Evolutionary conservation across 495 filamentous ascomycete species (phyloP), one percentile per base, ranked within the genome.

Genomic region (Tuber magnatum): DNA sequence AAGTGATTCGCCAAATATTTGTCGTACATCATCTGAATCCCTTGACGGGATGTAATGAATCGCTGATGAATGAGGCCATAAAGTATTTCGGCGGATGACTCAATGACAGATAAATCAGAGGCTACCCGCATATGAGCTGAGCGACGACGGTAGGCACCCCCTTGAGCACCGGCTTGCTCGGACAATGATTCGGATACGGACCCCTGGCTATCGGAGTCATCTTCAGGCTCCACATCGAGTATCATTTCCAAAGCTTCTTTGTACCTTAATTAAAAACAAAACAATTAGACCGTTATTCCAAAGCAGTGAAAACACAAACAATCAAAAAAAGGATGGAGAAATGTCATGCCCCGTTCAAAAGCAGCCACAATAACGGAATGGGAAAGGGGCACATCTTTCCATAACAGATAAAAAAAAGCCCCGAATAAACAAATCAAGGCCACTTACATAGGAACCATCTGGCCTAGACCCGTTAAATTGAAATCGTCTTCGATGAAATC

Each of bases 401-500:
- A 8, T 68, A 73, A 46, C n/a, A 12, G 71, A 48, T 35, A 69
- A 39, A 43, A 65, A 38, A 68, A 42, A 39, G n/a, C n/a, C n/a
- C n/a, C 51, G 48, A 42, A 72, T 38, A 44, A 65, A 20, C 39
- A 43, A 35, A 35, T 20, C 28, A 74, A 51, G 32, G 39, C 41
- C 32, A 77, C 80, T 76, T 70, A 82, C 94, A 97, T 97, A 73
- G 94, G 92, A 71, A 99, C 95, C 85, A 97, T 94, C 46, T 89
- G 92, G 85, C 97, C 93, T 76, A 99, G 87, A 38, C 95, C 95
- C 6, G 95, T 99, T 73, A 99, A 87, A 85, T 99, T 99, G 86
- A 99, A 99, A 83, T 99, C 95, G 89, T 99, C 95, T 84, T 99
- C 95, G 80, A 99, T 98, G 83, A 99, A 99, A 76, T 99, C 95